Conservation (phyloP, 306 rosid species). For the Gastrolobium bilobum region DNA sequence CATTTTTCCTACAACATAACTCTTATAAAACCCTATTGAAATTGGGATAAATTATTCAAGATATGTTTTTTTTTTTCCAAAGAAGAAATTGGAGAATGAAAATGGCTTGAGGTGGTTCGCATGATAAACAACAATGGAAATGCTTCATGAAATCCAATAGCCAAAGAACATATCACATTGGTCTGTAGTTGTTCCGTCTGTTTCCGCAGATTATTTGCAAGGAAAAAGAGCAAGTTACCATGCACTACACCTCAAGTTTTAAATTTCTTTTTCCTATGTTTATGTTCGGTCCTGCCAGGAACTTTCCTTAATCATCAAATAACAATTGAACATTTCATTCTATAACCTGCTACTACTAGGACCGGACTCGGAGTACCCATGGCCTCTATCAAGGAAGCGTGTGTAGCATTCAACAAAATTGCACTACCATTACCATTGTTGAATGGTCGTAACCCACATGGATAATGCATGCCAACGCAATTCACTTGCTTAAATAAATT, state of each 20-base stretch:
- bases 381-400: background rate
- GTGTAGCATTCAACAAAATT: conserved; percentile 20
- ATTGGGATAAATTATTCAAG: too few species aligned
- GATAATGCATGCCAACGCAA: background rate
- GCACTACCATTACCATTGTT: background rate
- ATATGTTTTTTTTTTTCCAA: too few species aligned
- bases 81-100: background rate
- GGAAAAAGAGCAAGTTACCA: background rate
- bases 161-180: background rate
- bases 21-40: too few species aligned
- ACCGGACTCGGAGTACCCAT: background rate
- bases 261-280: background rate
- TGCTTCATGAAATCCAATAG: background rate
- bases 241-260: background rate
- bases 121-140: conserved; percentile 21
- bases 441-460: conserved; percentile 13
- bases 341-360: background rate
- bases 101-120: background rate
- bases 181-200: too few species aligned
- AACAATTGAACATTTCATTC: background rate
- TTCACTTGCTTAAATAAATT: background rate
- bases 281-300: conserved; percentile 3
- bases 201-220: background rate
- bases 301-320: background rate
- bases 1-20: too few species aligned